Conservation (phyloP, 2,329 filamentous ascomycete genomes). For the Periconia sp. region DNA sequence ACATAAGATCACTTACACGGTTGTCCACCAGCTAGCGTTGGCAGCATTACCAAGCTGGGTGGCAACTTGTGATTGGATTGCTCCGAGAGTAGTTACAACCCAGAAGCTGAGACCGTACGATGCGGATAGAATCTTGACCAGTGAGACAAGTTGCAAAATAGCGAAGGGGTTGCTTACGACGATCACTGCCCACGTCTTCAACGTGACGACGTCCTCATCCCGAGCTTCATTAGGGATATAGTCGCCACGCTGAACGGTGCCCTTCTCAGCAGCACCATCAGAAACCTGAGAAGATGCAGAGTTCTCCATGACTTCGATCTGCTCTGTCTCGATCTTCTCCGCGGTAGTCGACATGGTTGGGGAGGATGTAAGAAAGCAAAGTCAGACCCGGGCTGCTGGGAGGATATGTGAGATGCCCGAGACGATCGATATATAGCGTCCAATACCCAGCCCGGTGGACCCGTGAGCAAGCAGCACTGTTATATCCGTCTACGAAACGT, state of each 20-base stretch:
- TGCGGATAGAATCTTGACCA: conserved; percentile 6
- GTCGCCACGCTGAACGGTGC: neutral
- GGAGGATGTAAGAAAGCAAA: too few relatives aligned
- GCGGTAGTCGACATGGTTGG: too few relatives aligned
- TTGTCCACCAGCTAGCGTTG: conserved; percentile 10
- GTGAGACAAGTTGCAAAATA: neutral
- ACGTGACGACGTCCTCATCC: conserved; percentile 5
- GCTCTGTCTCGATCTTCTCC: conserved; percentile 1
- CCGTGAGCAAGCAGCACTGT: too few relatives aligned
- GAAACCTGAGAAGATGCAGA: conserved; percentile 3
- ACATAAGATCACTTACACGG: conserved; percentile 5
- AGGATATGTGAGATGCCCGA: neutral
- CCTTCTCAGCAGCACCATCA: conserved; percentile 1
- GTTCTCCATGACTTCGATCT: conserved; percentile 4
- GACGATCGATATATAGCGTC: neutral
- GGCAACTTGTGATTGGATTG: conserved; percentile 10
- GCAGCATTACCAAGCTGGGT: conserved; percentile 7
- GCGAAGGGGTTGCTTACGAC: neutral
- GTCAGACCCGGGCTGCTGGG: neutral
- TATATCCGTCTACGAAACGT: neutral
- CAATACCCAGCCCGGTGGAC: too few relatives aligned
- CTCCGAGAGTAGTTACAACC: conserved; percentile 7
- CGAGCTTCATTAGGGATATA: conserved; percentile 5
- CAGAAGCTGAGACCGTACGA: conserved; percentile 13
- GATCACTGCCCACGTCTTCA: conserved; percentile 8